Evolutionary conservation across 805 yeast species (phyloP), one percentile per base, ranked within the genome.

Genomic region (Candida cerambycidarum): DNA sequence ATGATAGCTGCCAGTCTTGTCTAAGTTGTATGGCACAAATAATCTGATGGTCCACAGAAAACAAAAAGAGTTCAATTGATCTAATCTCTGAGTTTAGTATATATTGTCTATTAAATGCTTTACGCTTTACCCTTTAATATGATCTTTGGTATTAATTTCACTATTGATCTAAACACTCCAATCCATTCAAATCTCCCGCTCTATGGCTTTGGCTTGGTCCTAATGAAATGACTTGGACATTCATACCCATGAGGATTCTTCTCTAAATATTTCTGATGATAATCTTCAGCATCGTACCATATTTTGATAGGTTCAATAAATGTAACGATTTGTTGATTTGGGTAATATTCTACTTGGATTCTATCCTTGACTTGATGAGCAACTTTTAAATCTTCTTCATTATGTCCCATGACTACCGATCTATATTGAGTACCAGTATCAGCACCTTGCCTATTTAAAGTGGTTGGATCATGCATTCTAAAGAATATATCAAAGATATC

Each of bases 201-300:
- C n/a, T n/a, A n/a, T n/a, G n/a, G n/a, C n/a, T 75, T 76, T 32
- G 85, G 84, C 51, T 63, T 60, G 4, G 80, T 75, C 66, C 98
- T 82, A 42, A 87, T 60, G 53, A 76, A 89, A 58, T 92, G 98
- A 3, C 92, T 81, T 15, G 96, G 92, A 61, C 98, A 92, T 45
- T 85, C 87, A 62, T 90, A 89, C 4, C 97, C 97, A 4, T 68
- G 63, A 2, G 97, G 95, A 60, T 92, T 89, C 56, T 79, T 82
- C 43, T 75, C 74, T 54, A 92, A 71, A 61, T 93, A 92, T 47
- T 75, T 57, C 61, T 92, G 98, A 62, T 92, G 99, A 61, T 90
- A 92, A 28, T 82, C 90, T 64, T 92, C 99, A n/a, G 97, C 98
- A 58, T 90, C 97, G 70, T 82, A 84, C 74, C 87, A 93, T 45